Evolutionary conservation across 1,284 basidiomycete genomes (phyloP), one percentile per base, ranked within the genome.

Genomic region (Naganishia sp.): DNA sequence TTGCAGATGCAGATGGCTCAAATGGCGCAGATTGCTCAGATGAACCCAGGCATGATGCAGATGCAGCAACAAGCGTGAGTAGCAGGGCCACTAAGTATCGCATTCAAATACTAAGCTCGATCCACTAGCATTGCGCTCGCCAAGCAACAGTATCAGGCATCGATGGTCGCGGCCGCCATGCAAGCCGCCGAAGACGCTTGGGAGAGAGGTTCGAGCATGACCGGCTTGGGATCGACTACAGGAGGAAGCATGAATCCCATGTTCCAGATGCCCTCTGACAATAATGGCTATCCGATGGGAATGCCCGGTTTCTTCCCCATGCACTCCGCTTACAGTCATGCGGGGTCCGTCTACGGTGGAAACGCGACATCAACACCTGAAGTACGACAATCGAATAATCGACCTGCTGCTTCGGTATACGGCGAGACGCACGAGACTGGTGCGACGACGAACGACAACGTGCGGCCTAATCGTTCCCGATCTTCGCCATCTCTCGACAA

Each of bases 141-240:
- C 58, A 91, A 91, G 76, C 90, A 91, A 74, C 86, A 90, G 2
- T 91, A 90, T 74, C 89, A 91, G 77, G 85, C 87, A 81, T 87
- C 89, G 11, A 88, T 90, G 55, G 90, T 90, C 6, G 90, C 90
- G 75, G 89, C 91, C 71, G 90, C 90, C 13, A 88, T 91, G 84
- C 87, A 85, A 2, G 85, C 85, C 15, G 90, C 90, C 15, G 88
- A 84, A 28, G 90, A 92, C 60, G 89, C 91, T 73, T 91, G 90
- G 90, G 90, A 92, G 74, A 85, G 89, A 47, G 84, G 85, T 11
- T 90, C 88, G 58, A 84, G 80, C 51, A 71, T 83, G 35, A 83
- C 82, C 23, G 83, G 84, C 21, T 82, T 80, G 68, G 69, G 71
- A 9, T 47, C 46, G 7, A 31, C 60, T 23, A 47, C 56, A 1